Evolutionary conservation across 768 basidiomycete genomes (phyloP).

Genomic region (Auricularia auricula-judae): DNA sequence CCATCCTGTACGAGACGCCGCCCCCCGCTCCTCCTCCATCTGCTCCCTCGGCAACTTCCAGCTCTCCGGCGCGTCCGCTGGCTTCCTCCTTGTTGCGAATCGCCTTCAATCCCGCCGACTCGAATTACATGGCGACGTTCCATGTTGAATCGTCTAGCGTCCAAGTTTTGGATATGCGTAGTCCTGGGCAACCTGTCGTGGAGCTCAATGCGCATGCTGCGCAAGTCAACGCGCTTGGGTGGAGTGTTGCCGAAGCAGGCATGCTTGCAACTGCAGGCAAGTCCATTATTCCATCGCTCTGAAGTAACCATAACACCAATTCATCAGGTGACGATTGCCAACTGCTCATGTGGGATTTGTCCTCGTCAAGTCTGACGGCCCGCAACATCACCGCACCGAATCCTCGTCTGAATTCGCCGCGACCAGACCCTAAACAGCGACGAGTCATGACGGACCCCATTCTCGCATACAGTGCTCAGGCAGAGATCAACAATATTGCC

Average conservation of each 20-base stretch:
- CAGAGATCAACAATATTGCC: conserved; percentile 73
- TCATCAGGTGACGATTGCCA: conserved; percentile 82
- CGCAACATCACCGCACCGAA: conserved; percentile 52
- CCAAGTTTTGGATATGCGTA: conserved; percentile 93
- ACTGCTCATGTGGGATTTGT: conserved; percentile 86
- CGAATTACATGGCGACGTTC: conserved; percentile 95
- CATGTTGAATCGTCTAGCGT: conserved; percentile 86
- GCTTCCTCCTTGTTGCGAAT: conserved; percentile 78
- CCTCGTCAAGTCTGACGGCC: conserved; percentile 38
- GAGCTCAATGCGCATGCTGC: conserved; percentile 78
- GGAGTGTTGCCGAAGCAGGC: conserved; percentile 78
- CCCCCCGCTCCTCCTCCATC: conserved; percentile 52
- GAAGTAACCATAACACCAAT: too few relatives aligned
- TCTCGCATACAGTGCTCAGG: conserved; percentile 71
- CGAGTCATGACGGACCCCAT: conserved; percentile 62
- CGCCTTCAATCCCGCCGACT: conserved; percentile 82
- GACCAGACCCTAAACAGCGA: conserved; percentile 65
- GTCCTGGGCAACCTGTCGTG: conserved; percentile 89
- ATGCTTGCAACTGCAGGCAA: conserved; percentile 80
- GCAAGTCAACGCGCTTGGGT: conserved; percentile 78
- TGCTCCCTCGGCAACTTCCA: conserved; percentile 39
- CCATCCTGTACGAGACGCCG: conserved; percentile 81
- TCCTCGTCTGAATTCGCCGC: conserved; percentile 57
- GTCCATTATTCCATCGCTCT: conserved; percentile 10
- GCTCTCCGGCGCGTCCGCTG: conserved; percentile 55